Base-by-base conservation (phyloP, 1,284 basidiomycete genomes). In the Amylostereum areolatum region DNA sequence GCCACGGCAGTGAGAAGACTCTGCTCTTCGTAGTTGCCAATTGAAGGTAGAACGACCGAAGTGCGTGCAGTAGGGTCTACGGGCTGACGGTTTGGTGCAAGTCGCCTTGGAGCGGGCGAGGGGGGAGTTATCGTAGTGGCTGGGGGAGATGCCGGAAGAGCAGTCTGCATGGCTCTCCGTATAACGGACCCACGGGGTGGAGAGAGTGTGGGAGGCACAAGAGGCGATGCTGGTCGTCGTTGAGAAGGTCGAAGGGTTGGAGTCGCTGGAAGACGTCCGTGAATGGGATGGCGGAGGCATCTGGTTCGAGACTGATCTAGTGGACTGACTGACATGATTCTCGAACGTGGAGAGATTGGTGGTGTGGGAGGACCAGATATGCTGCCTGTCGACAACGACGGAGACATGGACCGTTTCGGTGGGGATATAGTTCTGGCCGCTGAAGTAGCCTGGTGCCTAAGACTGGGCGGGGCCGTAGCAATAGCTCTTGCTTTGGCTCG, bases 401-500 rank as follows among this genome's bases (percentile, higher is more conserved):
- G 78, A 44, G 77, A 81, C 31, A 57, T 61, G 4, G 74, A 63
- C 25, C 74, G 72, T 57, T 70, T 71, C 9, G 73, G 63, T 40
- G 75, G 73, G 11, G 72, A 71, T 29, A 66, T 66, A 36, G 69
- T 67, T 37, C 74, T 69, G 41, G 67, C 61, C 2, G 69, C 66
- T 36, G 86, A 84, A 11, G 85, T 89, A 6, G 87, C 85, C 62
- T 89, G 85, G 62, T 90, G 88, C 50, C 83, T 76, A 42, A 89
- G 70, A 40, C 78, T 76, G 3, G 88, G 88, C 30, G 88, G 88
- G 7, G 87, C 85, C 36, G 73, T 83, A 3, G 88, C 87, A 52
- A 88, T 89, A n/a, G 79, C 83, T 59, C 82, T 90, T 9, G 88
- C 87, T 63, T 89, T 91, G 3, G 85, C 88, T 28, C 88, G 77